These are phyloP conservation scores for Liriodendron chinense DNA, from an alignment of 164 flowering plant species.

Conservation along the genomic window DNA sequence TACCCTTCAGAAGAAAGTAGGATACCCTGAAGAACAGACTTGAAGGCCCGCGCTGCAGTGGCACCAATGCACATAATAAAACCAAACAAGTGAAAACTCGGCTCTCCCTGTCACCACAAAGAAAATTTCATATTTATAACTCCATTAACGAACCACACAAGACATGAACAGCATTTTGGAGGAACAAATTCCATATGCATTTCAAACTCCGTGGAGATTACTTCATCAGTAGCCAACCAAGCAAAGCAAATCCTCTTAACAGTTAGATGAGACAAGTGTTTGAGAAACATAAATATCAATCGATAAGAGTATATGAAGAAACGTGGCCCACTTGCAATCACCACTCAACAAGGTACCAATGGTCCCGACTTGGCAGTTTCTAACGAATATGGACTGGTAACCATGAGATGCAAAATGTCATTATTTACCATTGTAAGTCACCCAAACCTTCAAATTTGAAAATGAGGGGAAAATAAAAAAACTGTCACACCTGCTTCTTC, in stretches of 20 bases:
- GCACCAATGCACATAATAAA: conserved; percentile 92
- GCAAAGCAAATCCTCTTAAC: neutral
- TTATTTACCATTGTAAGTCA: no score
- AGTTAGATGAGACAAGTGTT: neutral
- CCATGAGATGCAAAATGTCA: no score
- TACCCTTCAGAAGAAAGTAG: conserved; percentile 94
- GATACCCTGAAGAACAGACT: conserved; percentile 91
- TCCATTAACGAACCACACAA: neutral
- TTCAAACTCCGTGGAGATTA: neutral
- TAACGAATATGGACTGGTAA: neutral
- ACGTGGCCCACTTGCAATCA: neutral
- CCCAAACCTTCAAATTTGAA: no score
- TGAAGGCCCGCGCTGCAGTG: conserved; percentile 95
- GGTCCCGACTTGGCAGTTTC: neutral
- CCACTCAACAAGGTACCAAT: neutral
- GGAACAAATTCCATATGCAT: neutral
- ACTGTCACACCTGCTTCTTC: no score
- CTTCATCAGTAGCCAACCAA: neutral
- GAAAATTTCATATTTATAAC: neutral
- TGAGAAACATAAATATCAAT: neutral
- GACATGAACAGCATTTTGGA: neutral
- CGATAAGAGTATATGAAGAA: neutral
- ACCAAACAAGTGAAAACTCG: conserved; percentile 82
- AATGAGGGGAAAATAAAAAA: no score
- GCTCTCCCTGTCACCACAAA: conserved; percentile 71